Percentiles rank a stretch among this genome's conserved stretches.
Conservation (phyloP, 352 stramenopile genomes). For the Globisporangium radiosum region DNA sequence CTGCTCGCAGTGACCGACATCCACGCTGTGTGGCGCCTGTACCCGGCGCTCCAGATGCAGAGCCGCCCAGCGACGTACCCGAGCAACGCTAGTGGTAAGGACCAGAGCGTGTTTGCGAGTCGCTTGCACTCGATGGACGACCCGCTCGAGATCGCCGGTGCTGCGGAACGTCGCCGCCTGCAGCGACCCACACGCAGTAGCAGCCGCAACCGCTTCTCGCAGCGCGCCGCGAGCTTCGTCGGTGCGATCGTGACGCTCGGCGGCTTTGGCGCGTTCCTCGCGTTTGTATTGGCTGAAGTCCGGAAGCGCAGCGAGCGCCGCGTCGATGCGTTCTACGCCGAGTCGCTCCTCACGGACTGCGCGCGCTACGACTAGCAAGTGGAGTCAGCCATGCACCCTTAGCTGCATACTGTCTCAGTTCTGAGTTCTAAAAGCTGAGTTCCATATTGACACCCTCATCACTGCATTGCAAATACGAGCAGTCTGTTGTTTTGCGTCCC, state of each 20-base stretch:
- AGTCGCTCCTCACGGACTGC: conserved; percentile 63
- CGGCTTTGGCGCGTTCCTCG: conserved; percentile 36
- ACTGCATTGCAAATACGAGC: too few relatives aligned
- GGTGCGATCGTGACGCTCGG: conserved; percentile 53
- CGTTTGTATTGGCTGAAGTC: conserved; percentile 31
- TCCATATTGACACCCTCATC: too few relatives aligned
- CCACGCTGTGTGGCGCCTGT: conserved; percentile 67
- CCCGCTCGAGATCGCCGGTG: conserved; percentile 12
- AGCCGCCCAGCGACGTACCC: conserved; percentile 25
- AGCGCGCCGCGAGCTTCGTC: conserved; percentile 58
- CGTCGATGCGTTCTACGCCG: conserved; percentile 44
- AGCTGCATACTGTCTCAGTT: too few relatives aligned
- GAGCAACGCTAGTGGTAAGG: conserved; percentile 11
- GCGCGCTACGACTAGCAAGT: conserved; percentile 22
- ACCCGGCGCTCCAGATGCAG: conserved; percentile 52
- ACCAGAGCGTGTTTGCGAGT: conserved; percentile 37
- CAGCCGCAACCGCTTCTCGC: conserved; percentile 20
- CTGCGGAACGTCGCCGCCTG: background rate
- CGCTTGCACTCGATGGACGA: conserved; percentile 57
- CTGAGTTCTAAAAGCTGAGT: too few relatives aligned
- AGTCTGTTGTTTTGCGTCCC: too few relatives aligned
- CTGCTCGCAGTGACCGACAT: conserved; percentile 64
- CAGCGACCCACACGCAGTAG: conserved; percentile 2
- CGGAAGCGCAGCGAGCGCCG: conserved; percentile 25
- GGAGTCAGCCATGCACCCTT: too few relatives aligned